Conservation (phyloP, 2,329 filamentous ascomycete genomes). For the Aspergillus sp. region DNA sequence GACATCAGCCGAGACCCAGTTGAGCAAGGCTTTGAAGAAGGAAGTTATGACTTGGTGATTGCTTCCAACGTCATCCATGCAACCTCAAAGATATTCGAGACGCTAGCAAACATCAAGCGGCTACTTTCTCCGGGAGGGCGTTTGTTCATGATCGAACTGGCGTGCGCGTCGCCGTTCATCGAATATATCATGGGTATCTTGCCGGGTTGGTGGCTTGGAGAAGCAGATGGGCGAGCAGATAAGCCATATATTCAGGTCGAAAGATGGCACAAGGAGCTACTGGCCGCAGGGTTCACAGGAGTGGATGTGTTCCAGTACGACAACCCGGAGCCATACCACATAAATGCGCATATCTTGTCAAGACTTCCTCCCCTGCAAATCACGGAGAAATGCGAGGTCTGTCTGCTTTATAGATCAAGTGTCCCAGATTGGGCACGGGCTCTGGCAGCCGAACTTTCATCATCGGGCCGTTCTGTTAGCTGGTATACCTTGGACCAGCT, state of each 20-base stretch:
- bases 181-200: constrained; percentile 33
- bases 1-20: constrained; percentile 29
- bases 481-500: constrained; percentile 3
- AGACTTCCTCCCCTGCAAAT: not conserved
- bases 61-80: constrained; percentile 31
- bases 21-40: constrained; percentile 28
- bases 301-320: constrained; percentile 10
- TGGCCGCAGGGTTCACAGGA: constrained; percentile 18
- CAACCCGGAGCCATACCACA: constrained; percentile 8
- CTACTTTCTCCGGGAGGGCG: constrained; percentile 43
- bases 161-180: constrained; percentile 8
- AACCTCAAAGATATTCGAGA: constrained; percentile 19
- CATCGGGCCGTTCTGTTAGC: constrained; percentile 1
- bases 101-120: constrained; percentile 22
- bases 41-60: constrained; percentile 32
- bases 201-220: constrained; percentile 40
- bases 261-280: constrained; percentile 18
- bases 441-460: constrained; percentile 6
- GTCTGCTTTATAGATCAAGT: not conserved
- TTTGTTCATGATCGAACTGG: constrained; percentile 45
- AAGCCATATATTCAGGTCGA: constrained; percentile 17
- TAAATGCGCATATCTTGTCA: constrained; percentile 12
- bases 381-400: not conserved
- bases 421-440: constrained; percentile 3
- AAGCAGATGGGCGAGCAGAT: constrained; percentile 14